phyloP scores from a whole-genome alignment of 1,284 basidiomycete species.

The Pseudozyma hubeiensis region DNA sequence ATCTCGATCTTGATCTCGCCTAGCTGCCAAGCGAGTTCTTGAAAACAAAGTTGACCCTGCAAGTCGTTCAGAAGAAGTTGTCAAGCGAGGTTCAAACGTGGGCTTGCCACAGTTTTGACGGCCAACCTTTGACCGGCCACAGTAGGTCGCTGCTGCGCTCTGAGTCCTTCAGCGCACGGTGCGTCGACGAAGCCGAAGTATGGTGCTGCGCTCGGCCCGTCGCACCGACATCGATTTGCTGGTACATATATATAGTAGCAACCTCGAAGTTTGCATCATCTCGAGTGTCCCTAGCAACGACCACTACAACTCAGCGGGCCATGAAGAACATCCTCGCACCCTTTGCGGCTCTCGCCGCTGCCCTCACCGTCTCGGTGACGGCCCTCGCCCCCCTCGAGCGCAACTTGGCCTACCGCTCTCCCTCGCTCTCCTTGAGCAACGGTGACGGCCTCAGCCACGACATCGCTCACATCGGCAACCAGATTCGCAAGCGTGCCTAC shows the following conservation, averaged over 20 bases:
- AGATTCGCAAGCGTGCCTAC: conserved; percentile 44
- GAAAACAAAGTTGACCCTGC: not conserved
- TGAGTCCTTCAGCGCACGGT: not conserved
- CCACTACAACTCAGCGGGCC: not conserved
- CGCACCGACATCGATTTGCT: not conserved
- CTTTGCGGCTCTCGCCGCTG: conserved; percentile 32
- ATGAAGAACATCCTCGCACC: conserved; percentile 33
- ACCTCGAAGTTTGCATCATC: no score
- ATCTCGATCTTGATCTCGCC: not conserved
- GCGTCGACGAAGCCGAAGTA: not conserved
- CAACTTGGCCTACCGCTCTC: conserved; percentile 58
- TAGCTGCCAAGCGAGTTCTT: not conserved
- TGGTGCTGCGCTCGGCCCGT: not conserved
- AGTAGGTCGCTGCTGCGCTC: not conserved
- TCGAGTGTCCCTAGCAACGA: not conserved
- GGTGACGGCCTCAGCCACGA: conserved; percentile 47
- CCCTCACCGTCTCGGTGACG: conserved; percentile 34
- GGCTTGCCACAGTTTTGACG: not conserved
- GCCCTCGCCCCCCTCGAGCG: conserved; percentile 51
- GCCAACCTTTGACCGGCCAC: not conserved
- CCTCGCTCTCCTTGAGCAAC: conserved; percentile 39
- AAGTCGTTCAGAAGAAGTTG: conserved; percentile 4
- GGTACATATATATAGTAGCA: conserved; percentile 1
- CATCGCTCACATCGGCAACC: conserved; percentile 32
- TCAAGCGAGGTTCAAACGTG: conserved; percentile 7